Evolutionary conservation across 2,329 filamentous ascomycete species (phyloP), one percentile per base, ranked within the genome.

Genomic region (Aspergillus candidus): DNA sequence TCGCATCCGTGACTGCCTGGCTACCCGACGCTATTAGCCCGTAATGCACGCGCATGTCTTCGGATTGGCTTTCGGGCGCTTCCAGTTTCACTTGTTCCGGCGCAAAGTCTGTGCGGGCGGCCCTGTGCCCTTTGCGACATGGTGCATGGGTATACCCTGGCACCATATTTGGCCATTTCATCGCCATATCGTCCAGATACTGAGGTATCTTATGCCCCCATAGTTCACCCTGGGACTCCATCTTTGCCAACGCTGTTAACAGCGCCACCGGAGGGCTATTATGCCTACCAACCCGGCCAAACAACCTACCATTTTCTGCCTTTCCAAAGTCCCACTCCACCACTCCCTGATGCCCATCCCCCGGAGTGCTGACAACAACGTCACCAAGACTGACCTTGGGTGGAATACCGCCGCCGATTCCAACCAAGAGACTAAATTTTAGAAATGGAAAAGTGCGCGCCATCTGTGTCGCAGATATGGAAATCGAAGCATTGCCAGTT

Each of bases 391-490:
- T 53, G n/a, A 64, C 59, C 4, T 10, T 11, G 30, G 47, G 54
- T 4, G 59, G 60, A 1, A 56, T 50, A 0, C 58, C 60, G 11
- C 65, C 65, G 0, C 66, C 70, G 32, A 74, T 67, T 13, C 71
- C 71, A 1, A 74, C 69, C 60, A 75, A 63, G 1, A 75, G 55
- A 2, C 61, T 57, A 18, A 52, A 38, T 12, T 44, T 27, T 11
- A 56, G 46, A 11, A 40, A 49, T 32, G 49, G 52, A 39, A 54
- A 63, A 33, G 32, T 46, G 11, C 29, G 44, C 41, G 35, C 18
- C 29, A 59, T 44, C 11, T 50, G 35, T 8, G 40, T 37, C 2
- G 50, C 52, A 0, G 54, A 48, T 2, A 31, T 33, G 1, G 53
- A 48, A 5, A 54, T 44, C 3, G 51, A 45, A 3, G 30, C 44